Evolutionary conservation across 306 rosid genomes (phyloP), one percentile per base, ranked within the genome.

Genomic region (Vigna hirtella): DNA sequence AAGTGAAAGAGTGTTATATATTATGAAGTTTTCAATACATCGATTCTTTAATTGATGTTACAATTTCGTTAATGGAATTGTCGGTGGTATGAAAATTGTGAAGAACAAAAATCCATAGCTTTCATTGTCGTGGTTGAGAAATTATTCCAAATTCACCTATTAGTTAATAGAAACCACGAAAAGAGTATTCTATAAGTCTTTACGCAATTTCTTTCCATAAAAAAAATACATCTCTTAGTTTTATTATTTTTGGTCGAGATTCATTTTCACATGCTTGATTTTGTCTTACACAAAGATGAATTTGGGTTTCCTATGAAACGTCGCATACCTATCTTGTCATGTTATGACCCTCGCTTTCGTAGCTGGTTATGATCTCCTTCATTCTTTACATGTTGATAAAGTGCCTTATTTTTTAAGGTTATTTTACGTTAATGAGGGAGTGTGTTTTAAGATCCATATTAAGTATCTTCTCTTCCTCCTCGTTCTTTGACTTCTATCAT

Each of bases 71-170:
- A 6, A 17, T 69, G 63, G 51, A 57, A 68, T 20, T 78, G 72
- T 66, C 22, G 6, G 75, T 70, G 72, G 53, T 30, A 30, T 30
- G 34, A 30, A 30, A 30, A 30, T 0, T 2, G 2, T 43, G 32
- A 28, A 42, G 38, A 55, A 73, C 59, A 80, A 38, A 28, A 61
- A 30, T 80, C 52, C 59, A 65, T 72, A 62, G 71, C 42, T 63
- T 72, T 79, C 79, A 3, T 28, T 72, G 42, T 52, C 49, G 36
- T 42, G 61, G 53, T 52, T 48, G 36, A 52, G 51, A 53, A 45
- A 55, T 28, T 2, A 10, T 55, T 32, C 14, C 5, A 56, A 9
- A 16, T 6, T 18, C 6, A 7, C 0, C 30, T 20, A 30, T 30
- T 30, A 18, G 24, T 55, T 55, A 11, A 55, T 5, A 3, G 61